These are phyloP conservation scores for Hyphodiscus sp. DNA, from an alignment of 2,329 filamentous ascomycete genomes.

Conservation along the genomic window DNA sequence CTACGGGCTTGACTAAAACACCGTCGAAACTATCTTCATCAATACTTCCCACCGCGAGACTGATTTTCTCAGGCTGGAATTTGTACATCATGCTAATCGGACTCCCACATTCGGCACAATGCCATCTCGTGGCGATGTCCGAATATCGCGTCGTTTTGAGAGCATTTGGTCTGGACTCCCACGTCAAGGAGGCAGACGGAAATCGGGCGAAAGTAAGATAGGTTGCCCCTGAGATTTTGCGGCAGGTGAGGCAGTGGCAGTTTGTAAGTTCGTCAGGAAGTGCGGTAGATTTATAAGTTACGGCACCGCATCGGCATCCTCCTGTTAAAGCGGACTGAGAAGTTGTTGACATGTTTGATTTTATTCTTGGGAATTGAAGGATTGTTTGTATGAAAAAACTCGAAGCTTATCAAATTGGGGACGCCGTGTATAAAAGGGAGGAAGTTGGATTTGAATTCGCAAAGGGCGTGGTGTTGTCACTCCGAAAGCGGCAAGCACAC, in stretches of 20 bases:
- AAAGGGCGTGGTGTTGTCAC: conserved; percentile 6
- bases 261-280: conserved; percentile 32
- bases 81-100: conserved; percentile 39
- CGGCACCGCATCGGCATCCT: conserved; percentile 37
- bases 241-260: conserved; percentile 44
- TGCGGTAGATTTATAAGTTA: conserved; percentile 35
- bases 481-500: not conserved
- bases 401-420: not conserved
- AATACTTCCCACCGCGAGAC: conserved; percentile 36
- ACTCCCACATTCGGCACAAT: conserved; percentile 40
- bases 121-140: conserved; percentile 35
- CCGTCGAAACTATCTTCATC: conserved; percentile 34
- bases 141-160: conserved; percentile 32
- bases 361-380: not conserved
- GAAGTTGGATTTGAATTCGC: too few species aligned
- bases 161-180: conserved; percentile 26
- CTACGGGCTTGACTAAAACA: conserved; percentile 24
- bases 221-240: conserved; percentile 39
- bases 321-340: conserved; percentile 30
- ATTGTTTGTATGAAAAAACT: not conserved
- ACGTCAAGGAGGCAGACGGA: conserved; percentile 30
- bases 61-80: conserved; percentile 27
- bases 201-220: conserved; percentile 39
- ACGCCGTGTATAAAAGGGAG: too few species aligned
- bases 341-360: conserved; percentile 1